These are phyloP conservation scores for Nakazawaea sp. DNA, from an alignment of 805 yeast genomes.

Conservation along the genomic window DNA sequence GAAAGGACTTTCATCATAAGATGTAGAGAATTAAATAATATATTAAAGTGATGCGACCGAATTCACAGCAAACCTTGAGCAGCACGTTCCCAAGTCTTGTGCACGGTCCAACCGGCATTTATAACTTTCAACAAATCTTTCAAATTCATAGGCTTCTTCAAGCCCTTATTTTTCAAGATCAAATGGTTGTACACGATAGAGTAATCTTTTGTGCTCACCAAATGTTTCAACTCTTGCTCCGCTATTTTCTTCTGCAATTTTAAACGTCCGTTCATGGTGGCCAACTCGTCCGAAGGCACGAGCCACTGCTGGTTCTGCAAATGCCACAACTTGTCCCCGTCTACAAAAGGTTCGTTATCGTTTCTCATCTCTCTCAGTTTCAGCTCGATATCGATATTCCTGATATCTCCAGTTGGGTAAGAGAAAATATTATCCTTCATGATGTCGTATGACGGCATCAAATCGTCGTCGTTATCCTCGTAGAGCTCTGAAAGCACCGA, in stretches of 20 bases:
- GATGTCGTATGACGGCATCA: slow-evolving; percentile 15
- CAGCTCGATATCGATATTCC: slow-evolving; percentile 17
- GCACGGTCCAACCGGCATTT: slow-evolving; percentile 79
- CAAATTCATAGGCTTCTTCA: slow-evolving; percentile 68
- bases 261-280: slow-evolving; percentile 18
- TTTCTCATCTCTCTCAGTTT: slow-evolving; percentile 26
- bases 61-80: slow-evolving; percentile 21
- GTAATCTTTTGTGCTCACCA: slow-evolving; percentile 41
- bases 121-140: slow-evolving; percentile 65
- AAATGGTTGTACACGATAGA: slow-evolving; percentile 59
- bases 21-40: not conserved
- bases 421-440: slow-evolving; percentile 4
- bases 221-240: slow-evolving; percentile 19
- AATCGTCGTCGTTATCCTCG: slow-evolving; percentile 19
- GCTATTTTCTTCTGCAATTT: slow-evolving; percentile 16
- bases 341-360: slow-evolving; percentile 26
- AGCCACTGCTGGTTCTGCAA: slow-evolving; percentile 66
- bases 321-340: slow-evolving; percentile 65
- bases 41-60: not conserved
- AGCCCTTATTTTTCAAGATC: slow-evolving; percentile 60
- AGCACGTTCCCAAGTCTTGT: slow-evolving; percentile 64
- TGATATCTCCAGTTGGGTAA: slow-evolving; percentile 5
- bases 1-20: not conserved
- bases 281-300: slow-evolving; percentile 25
- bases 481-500: slow-evolving; percentile 17